Evolutionary conservation across 345 rosid species (phyloP), one percentile per base, ranked within the genome.

Genomic region (Erodium maritimum): DNA sequence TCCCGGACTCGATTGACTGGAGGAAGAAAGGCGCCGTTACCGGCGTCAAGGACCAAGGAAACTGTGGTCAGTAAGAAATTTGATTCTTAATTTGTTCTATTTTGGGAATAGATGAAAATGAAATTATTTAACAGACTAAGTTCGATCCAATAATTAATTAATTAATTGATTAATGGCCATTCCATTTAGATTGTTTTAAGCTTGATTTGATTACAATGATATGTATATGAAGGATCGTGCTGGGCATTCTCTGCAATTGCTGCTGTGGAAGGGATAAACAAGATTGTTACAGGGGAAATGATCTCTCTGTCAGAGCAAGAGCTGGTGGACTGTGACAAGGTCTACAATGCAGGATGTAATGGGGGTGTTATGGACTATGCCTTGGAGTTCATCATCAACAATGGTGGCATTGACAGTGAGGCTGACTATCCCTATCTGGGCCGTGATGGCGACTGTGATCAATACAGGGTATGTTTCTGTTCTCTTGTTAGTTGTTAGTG

Each of bases 351-450:
- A 71, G 99, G 96, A 22, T 91, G 96, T 69, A 84, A 82, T 61
- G 98, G 96, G 3, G 98, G 96, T 58, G 78, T 86, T 17, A 89
- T 93, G 91, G 96, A 93, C 68, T 81, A 89, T 66, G 99, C 79
- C 5, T 93, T 82, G 45, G 77, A 89, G 61, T 93, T 93, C 80
- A 93, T 86, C 55, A 86, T 93, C 54, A 69, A 79, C 18, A 91
- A 91, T 65, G 95, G 96, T 0, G 98, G 96, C 21, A 75, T 91
- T 29, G 95, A 89, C 73, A 42, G 85, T 0, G 93, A 86, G 22
- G 72, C 73, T 18, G 99, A 93, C 71, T 93, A 89, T 54, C 96
- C 96, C 0, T 93, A 86, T 80, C 55, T 8, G 1, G 96, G 65
- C 66, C 25, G 34, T 29, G 87, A 93, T 75, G 77, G 81, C 14